Conservation (phyloP, 805 yeast species). For the Nakazawaea peltata region DNA sequence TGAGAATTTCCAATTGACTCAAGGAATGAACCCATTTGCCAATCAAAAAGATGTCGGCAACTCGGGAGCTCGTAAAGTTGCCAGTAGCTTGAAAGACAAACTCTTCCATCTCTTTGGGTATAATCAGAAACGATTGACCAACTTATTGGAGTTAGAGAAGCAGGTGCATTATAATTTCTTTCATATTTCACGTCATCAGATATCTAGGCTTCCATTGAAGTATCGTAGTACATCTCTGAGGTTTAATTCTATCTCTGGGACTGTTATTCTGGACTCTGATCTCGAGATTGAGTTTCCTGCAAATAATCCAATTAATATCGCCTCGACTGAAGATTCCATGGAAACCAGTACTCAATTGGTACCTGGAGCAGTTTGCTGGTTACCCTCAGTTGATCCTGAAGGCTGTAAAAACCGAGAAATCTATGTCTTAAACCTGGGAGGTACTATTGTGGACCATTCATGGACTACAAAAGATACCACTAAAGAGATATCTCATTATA, state of each 20-base stretch:
- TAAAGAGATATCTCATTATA: conserved; percentile 31
- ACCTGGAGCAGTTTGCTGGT: conserved; percentile 11
- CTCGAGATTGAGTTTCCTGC: conserved; percentile 13
- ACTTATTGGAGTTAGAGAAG: conserved; percentile 34
- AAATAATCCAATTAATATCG: too few relatives aligned
- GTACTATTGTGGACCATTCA: conserved; percentile 40
- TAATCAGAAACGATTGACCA: conserved; percentile 32
- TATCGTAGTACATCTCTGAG: not conserved
- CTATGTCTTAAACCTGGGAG: conserved; percentile 39
- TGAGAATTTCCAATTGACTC: conserved; percentile 5
- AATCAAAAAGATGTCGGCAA: conserved; percentile 1
- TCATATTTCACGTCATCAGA: conserved; percentile 26
- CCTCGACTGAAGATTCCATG: conserved; percentile 12
- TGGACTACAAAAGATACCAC: conserved; percentile 46
- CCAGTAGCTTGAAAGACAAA: conserved; percentile 27
- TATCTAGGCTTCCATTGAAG: conserved; percentile 15
- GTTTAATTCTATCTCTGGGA: too few relatives aligned
- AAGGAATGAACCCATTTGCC: conserved; percentile 3
- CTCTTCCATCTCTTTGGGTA: conserved; percentile 40
- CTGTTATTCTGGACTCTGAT: too few relatives aligned
- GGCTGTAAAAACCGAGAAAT: conserved; percentile 19
- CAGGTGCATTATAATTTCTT: conserved; percentile 44
- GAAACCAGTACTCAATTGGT: conserved; percentile 6
- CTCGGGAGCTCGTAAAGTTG: conserved; percentile 2
- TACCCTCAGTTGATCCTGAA: conserved; percentile 17